Base-by-base conservation (phyloP, 169 alveolate species). In the Plasmodium blacklocki region DNA sequence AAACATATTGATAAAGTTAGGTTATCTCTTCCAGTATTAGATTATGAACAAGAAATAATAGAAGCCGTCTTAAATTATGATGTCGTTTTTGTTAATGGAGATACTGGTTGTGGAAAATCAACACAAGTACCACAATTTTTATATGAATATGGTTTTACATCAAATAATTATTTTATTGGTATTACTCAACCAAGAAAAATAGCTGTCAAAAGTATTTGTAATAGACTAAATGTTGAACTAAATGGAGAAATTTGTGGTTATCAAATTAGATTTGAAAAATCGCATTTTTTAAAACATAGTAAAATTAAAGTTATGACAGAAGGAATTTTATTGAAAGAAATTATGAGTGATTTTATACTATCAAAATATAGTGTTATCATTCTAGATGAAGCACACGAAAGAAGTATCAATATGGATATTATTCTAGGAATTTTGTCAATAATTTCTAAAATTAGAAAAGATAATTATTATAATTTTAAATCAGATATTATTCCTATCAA, bases 321-420 rank as follows among this genome's bases (percentile, higher is more conserved):
- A 93, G 99, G 99, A 47, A 98, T 98, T 23, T 93, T 99, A 68
- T 94, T 99, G 75, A 97, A 97, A 86, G 99, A 98, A 93, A 94
- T 98, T 71, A 95, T 95, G 85, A 87, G 88, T 63, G 99, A 97
- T 90, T 93, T 96, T 26, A 72, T 97, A 18, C 88, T 97, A 76
- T 93, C 97, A 23, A 95, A 97, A 76, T 99, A 98, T 94, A 94
- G 98, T 23, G 99, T 98, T 19, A 96, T 99, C 43, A 95, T 99
- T 50, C 96, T 99, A 73, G 99, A 99, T 94, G 99, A 99, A 93
- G 99, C 99, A 21, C 99, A 99, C 93, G 99, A 98, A 86, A 95
- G 99, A 93, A 98, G 98, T 76, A 96, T 98, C 70, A 98, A 99
- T 95, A 97, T 99, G 58, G 99, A 99, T 92, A 83, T 99, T 54